phyloP scores from a whole-genome alignment of 768 basidiomycete genomes.

The Mycena maculata region DNA sequence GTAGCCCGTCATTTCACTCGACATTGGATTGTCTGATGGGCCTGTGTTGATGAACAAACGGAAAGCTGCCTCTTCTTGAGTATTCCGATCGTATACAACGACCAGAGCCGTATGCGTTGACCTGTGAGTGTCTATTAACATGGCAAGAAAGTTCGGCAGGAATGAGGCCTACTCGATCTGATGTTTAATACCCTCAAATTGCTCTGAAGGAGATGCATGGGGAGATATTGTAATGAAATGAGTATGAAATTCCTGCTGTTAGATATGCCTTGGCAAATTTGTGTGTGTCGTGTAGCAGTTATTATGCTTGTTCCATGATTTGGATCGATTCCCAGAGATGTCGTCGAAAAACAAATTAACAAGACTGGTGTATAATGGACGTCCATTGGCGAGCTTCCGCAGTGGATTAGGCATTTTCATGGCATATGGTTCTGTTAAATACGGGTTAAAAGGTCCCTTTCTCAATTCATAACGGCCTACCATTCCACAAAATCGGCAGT shows the following conservation, averaged over 20 bases:
- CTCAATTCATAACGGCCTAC: neutral
- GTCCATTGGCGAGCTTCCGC: constrained; percentile 43
- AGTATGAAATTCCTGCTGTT: constrained; percentile 50
- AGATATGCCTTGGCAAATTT: constrained; percentile 47
- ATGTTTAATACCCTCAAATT: constrained; percentile 48
- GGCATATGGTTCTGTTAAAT: constrained; percentile 5
- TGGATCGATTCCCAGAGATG: constrained; percentile 56
- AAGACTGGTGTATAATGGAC: constrained; percentile 46
- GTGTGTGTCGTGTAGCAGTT: constrained; percentile 52
- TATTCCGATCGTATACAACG: neutral
- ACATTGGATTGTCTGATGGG: constrained; percentile 43
- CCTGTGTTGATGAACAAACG: constrained; percentile 43
- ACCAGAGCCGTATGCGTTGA: neutral
- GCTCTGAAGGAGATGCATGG: constrained; percentile 49
- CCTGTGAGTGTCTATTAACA: neutral
- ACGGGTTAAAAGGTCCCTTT: neutral
- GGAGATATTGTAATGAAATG: constrained; percentile 54
- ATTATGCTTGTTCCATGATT: constrained; percentile 59
- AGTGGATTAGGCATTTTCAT: constrained; percentile 48
- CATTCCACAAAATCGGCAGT: neutral
- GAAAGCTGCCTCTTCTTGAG: constrained; percentile 42
- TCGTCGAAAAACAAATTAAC: constrained; percentile 53
- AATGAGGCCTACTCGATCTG: constrained; percentile 44
- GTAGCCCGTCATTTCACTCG: constrained; percentile 51
- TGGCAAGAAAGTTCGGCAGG: neutral